Conservation (phyloP, 139 green algal species). For the Haematococcus lacustris region DNA sequence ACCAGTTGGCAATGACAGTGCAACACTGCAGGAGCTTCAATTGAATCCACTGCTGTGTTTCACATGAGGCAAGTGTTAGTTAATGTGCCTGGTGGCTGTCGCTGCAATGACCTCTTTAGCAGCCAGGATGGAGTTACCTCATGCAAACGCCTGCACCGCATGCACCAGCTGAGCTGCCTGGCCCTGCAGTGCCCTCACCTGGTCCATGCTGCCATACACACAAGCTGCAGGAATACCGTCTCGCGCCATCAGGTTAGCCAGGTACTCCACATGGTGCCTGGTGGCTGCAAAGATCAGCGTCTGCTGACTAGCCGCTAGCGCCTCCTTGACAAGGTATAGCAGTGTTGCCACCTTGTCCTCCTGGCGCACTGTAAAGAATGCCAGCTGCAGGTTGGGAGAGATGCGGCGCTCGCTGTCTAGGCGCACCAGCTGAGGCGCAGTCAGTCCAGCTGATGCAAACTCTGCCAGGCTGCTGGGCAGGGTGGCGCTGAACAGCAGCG, state of each 20-base stretch:
- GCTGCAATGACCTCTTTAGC: no score
- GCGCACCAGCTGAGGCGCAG: slow-evolving; percentile 80
- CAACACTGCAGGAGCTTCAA: no score
- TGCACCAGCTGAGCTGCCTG: no score
- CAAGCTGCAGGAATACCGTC: slow-evolving; percentile 57
- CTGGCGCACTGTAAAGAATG: slow-evolving; percentile 69
- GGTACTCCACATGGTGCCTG: slow-evolving; percentile 91
- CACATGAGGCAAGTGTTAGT: no score
- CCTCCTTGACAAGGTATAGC: slow-evolving; percentile 79
- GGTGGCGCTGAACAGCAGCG: slow-evolving; percentile 93
- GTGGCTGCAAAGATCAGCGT: slow-evolving; percentile 89
- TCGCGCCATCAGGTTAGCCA: slow-evolving; percentile 66
- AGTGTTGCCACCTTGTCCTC: slow-evolving; percentile 90
- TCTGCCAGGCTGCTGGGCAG: slow-evolving; percentile 86
- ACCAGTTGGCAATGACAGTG: no score
- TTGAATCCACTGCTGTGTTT: no score
- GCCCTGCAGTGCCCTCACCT: no score
- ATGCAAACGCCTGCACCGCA: no score
- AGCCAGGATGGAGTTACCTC: no score
- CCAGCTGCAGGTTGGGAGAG: slow-evolving; percentile 69
- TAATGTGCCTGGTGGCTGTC: no score
- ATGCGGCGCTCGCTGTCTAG: slow-evolving; percentile 90
- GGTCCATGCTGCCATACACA: slow-evolving; percentile 94
- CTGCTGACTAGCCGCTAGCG: slow-evolving; percentile 55
- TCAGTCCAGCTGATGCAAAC: slow-evolving; percentile 83